Evolutionary conservation across 805 yeast species (phyloP), one percentile per base, ranked within the genome.

Genomic region (Millerozyma miso): DNA sequence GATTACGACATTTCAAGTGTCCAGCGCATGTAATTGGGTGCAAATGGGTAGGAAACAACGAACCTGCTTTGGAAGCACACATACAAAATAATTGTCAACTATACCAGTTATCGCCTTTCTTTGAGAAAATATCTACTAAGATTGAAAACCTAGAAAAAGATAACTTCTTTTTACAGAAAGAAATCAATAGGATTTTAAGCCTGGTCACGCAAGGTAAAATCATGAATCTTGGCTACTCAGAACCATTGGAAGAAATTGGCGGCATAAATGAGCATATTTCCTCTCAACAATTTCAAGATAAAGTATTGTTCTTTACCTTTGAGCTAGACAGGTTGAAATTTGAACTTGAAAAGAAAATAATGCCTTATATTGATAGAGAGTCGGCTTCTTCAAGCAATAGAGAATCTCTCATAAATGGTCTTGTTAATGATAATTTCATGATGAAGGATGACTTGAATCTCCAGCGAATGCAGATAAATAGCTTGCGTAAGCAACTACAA

Each of bases 21-120:
- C 78, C 81, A 0, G 80, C 77, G 0, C 43, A 47, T 15, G 62
- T 59, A 20, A 72, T 67, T 39, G 83, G 83, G 1, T 77, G 83
- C 47, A 64, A 60, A 23, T 77, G 81, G 79, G 50, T 60, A 1
- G 74, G 73, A 0, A 54, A 52, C 29, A 67, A 54, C 33, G 59
- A 59, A 31, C 62, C 72, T 2, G 50, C 69, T 6, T 46, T 68
- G 35, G 74, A 68, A 39, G 59, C 63, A 16, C 74, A 68, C 42
- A 19, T 60, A 7, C 55, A 58, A 26, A 52, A 55, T 15, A 58
- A 57, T 39, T 68, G 74, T 45, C 65, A 57, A 26, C 48, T 68
- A 20, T 53, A 56, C 42, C 54, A 50, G 31, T 45, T 68, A 14
- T 42, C 64, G 7, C 73, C 73, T 0, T 52, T 47, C 29, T 46